phyloP scores from a whole-genome alignment of 495 filamentous ascomycete species.

The Lasiosphaeria hispida region DNA sequence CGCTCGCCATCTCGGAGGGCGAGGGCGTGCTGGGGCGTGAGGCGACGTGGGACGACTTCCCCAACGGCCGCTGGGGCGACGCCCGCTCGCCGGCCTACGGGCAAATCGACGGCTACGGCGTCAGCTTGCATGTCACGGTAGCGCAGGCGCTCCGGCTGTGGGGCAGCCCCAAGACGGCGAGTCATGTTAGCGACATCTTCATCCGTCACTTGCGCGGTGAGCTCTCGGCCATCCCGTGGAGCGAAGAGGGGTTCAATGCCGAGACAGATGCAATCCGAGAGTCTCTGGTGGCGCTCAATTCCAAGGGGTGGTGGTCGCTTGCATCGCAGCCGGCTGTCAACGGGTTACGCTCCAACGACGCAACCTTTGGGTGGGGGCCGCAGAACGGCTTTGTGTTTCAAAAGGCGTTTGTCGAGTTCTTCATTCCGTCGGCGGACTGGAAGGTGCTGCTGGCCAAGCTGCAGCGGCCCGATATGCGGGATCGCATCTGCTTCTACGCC shows the following conservation, averaged over 20 bases:
- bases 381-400: slow-evolving; percentile 94
- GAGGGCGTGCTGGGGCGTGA: slow-evolving; percentile 87
- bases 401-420: slow-evolving; percentile 97
- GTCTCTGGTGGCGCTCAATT: slow-evolving; percentile 70
- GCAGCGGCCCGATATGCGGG: slow-evolving; percentile 48
- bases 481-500: slow-evolving; percentile 81
- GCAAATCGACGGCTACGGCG: slow-evolving; percentile 94
- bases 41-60: slow-evolving; percentile 98
- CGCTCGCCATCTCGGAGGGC: slow-evolving; percentile 88
- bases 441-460: slow-evolving; percentile 60
- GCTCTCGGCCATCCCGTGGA: slow-evolving; percentile 82
- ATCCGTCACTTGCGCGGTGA: slow-evolving; percentile 73
- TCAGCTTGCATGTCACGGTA: slow-evolving; percentile 77
- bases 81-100: slow-evolving; percentile 87
- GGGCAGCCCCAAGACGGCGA: slow-evolving; percentile 65
- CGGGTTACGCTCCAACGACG: slow-evolving; percentile 68
- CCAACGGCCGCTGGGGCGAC: slow-evolving; percentile 96
- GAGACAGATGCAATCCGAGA: slow-evolving; percentile 79
- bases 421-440: slow-evolving; percentile 73
- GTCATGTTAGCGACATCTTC: slow-evolving; percentile 78
- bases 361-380: slow-evolving; percentile 93
- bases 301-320: slow-evolving; percentile 91
- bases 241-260: slow-evolving; percentile 79
- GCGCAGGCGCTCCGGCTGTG: slow-evolving; percentile 77
- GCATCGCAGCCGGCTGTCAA: slow-evolving; percentile 96